Conservation (phyloP, 208 protist genomes). For the Leishmania turanica region DNA sequence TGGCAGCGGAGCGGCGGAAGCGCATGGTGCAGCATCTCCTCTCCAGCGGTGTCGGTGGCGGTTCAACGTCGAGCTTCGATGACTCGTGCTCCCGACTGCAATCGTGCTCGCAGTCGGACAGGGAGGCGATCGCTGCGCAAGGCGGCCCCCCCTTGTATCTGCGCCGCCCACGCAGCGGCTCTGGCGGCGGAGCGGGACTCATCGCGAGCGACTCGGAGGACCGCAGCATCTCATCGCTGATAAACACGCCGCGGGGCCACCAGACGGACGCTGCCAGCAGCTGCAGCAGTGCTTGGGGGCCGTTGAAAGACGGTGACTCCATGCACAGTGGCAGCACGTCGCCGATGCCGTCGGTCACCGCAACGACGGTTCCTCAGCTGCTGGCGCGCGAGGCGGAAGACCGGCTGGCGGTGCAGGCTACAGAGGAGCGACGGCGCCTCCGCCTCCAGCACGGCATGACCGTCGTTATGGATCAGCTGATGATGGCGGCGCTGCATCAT, state of each 20-base stretch:
- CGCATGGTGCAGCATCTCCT: slow-evolving; percentile 8
- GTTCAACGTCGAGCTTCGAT: neutral
- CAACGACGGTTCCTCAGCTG: slow-evolving; percentile 6
- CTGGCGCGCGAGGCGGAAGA: slow-evolving; percentile 10
- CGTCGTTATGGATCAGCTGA: slow-evolving; percentile 14
- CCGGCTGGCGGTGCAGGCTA: neutral
- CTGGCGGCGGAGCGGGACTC: neutral
- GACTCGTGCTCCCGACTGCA: neutral
- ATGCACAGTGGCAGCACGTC: slow-evolving; percentile 12
- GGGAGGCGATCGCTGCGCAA: neutral
- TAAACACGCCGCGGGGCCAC: slow-evolving; percentile 9
- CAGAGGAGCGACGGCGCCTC: slow-evolving; percentile 1
- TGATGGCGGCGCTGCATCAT: slow-evolving; percentile 19
- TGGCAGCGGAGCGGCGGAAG: neutral
- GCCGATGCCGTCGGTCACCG: neutral
- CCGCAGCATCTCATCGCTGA: slow-evolving; percentile 6
- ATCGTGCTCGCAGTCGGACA: slow-evolving; percentile 3
- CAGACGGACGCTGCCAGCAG: neutral
- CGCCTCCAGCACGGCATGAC: slow-evolving; percentile 3
- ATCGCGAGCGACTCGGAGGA: slow-evolving; percentile 16
- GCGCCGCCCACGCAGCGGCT: neutral
- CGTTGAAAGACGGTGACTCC: neutral
- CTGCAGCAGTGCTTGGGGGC: neutral
- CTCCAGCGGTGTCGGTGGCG: neutral
- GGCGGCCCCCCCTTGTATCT: neutral